Evolutionary conservation across 352 stramenopile genomes (phyloP).

Genomic region (Globisporangium paroecandrum): DNA sequence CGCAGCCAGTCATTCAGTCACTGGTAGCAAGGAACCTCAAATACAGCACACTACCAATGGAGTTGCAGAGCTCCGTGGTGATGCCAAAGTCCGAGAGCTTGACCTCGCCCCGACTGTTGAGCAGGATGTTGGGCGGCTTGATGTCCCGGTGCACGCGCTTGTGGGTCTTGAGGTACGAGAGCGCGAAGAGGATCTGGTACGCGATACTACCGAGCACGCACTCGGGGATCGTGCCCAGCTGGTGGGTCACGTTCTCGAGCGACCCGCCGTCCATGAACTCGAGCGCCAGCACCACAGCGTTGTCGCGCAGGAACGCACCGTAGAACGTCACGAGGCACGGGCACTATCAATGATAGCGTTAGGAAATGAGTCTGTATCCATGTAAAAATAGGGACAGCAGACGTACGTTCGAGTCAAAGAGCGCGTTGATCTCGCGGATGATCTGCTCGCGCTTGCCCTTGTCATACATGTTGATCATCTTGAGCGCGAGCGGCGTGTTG

Average conservation of each 20-base stretch:
- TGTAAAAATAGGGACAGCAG: not conserved
- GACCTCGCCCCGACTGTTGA: slow-evolving; percentile 88
- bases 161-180: slow-evolving; percentile 93
- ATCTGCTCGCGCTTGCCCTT: slow-evolving; percentile 84
- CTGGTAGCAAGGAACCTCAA: not conserved
- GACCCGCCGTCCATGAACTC: slow-evolving; percentile 94
- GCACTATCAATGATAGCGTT: slow-evolving; percentile 27
- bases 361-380: not conserved
- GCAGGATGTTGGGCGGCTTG: slow-evolving; percentile 95
- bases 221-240: slow-evolving; percentile 85
- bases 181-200: slow-evolving; percentile 92
- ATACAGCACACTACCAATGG: slow-evolving; percentile 44
- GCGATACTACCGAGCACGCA: slow-evolving; percentile 85
- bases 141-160: slow-evolving; percentile 95
- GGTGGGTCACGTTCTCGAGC: slow-evolving; percentile 84
- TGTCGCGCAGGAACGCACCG: slow-evolving; percentile 87
- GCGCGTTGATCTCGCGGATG: slow-evolving; percentile 86
- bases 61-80: slow-evolving; percentile 82
- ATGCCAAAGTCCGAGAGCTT: slow-evolving; percentile 98
- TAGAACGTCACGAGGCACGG: slow-evolving; percentile 89
- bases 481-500: slow-evolving; percentile 78
- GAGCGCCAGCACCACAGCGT: slow-evolving; percentile 86
- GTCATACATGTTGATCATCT: slow-evolving; percentile 89
- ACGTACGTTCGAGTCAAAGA: slow-evolving; percentile 74
- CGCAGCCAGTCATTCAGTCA: not conserved